Conservation (phyloP, 352 stramenopile genomes). For the Pythium aphanidermatum region DNA sequence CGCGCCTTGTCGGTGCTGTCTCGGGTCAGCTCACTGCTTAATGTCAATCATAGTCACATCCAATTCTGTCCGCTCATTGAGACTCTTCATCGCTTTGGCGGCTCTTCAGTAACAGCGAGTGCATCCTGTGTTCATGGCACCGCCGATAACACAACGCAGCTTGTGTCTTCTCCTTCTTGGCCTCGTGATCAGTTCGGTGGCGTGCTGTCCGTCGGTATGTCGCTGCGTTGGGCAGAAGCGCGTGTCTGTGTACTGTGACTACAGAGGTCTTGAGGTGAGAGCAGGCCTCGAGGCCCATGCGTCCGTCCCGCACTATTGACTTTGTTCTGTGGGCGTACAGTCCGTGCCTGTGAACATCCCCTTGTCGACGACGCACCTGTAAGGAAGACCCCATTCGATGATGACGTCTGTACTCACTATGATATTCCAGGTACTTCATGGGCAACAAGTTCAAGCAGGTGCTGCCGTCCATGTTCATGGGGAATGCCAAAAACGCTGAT, state of each 20-base stretch:
- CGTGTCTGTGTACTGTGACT: constrained; percentile 75
- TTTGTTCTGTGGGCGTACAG: constrained; percentile 2
- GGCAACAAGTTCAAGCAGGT: constrained; percentile 68
- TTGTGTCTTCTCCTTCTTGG: background rate
- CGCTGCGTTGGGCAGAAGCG: constrained; percentile 59
- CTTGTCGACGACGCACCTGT: constrained; percentile 66
- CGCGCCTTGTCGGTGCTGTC: constrained; percentile 11
- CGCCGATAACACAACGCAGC: no score
- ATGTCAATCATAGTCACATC: no score
- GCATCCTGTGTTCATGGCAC: no score
- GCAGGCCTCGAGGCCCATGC: background rate
- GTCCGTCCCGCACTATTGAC: background rate
- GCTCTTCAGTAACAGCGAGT: no score
- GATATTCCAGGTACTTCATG: constrained; percentile 40
- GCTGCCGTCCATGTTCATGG: constrained; percentile 59
- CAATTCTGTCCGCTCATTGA: no score
- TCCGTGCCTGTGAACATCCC: constrained; percentile 38
- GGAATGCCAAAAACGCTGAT: constrained; percentile 44
- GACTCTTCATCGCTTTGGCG: background rate
- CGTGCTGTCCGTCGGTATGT: constrained; percentile 40
- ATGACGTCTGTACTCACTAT: constrained; percentile 2
- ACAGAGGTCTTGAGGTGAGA: constrained; percentile 47
- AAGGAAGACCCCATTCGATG: constrained; percentile 14
- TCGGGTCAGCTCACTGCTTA: constrained; percentile 13
- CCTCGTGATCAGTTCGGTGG: background rate